Base-by-base conservation (phyloP, 148 eudicot genomes). In the Camellia sinensis region DNA sequence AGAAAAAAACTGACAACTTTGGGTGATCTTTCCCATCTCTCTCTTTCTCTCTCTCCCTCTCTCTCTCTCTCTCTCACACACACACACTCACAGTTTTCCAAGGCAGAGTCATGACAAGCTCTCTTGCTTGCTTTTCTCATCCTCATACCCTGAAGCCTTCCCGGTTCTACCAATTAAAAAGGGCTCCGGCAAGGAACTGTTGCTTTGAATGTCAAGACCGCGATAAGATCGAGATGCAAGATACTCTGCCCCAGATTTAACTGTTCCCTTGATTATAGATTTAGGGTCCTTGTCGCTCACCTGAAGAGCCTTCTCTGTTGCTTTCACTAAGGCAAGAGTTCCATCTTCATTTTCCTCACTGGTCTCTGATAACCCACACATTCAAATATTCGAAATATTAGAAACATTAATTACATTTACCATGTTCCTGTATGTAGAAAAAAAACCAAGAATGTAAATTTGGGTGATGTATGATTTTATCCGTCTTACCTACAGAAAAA, bases 151-250 rank as follows among this genome's bases (percentile, higher is more conserved):
- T 0, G 99, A 82, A 40, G 99, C 97, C 85, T 87, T 92, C 44
- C 99, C 99, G 63, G 91, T 84, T 89, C 88, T 90, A 70, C 99
- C 99, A 7, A 89, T 72, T n/a, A 92, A 80, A 75, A 92, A 71
- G 18, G 93, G 92, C 79, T 84, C 88, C 3, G 99, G 91, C 12
- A 45, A 68, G 44, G 90, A 75, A 40, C 84, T 84, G 29, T 86
- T 83, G 59, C 82, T 63, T 66, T 86, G 75, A 57, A 88, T 86
- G 67, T 91, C 97, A 65, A 95, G 88, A 62, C 98, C 97, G 21
- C 90, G 96, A 84, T 85, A 92, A 64, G 97, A 83, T 73, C 98
- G 88, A 43, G 74, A 75, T 1, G 93, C 98, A 76, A 92, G 86
- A 83, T 69, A 93, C 65, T 96, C 98, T 1, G 95, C 89, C 54